Base-by-base conservation (phyloP, 345 rosid genomes). In the Linum tenue region DNA sequence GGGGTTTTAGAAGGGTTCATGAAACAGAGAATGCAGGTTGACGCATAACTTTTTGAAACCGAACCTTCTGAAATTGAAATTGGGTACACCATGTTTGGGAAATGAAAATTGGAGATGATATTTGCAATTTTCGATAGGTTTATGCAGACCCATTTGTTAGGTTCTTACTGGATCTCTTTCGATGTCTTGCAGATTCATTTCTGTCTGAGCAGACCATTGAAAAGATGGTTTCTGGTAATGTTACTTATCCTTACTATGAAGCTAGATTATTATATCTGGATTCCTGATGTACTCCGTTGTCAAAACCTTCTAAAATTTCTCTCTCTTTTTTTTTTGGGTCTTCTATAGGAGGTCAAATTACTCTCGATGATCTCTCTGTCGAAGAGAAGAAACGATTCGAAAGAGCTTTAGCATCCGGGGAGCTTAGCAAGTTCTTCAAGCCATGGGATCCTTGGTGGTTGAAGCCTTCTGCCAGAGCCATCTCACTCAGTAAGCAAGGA, bases 381-480 rank as follows among this genome's bases (percentile, higher is more conserved):
- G 89, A 88, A 68, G 97, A 83, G 82, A 85, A 77, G 82, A 94
- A 83, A 77, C 78, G 69, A 55, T 90, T 94, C 67, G 89, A 75
- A 72, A 87, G 92, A 80, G 92, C 97, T 0, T 64, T 94, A 73
- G 92, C 85, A 63, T 90, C 91, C 59, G 97, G 99, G 22, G 95
- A 88, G 77, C 75, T 94, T 70, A 84, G 99, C 71, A 94, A 77
- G 78, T 75, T 88, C 88, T 88, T 90, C 44, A 73, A 86, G 69
- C 95, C 96, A 9, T 90, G 99, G 99, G 92, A 85, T 38, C 99
- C 99, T 51, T 94, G 99, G 97, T 94, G 99, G 99, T 69, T 86
- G 66, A 80, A 70, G 50, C 83, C 85, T 79, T 81, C 86, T 62
- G 95, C 95, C 40, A 70, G 78, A 70, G 72, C 73, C 61, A 80